A percentile compares a stretch with the other conserved stretches of the same genome.
These are phyloP conservation scores for Hypoxylon sp. DNA, from an alignment of 2,329 filamentous ascomycete species.

Conservation along the genomic window DNA sequence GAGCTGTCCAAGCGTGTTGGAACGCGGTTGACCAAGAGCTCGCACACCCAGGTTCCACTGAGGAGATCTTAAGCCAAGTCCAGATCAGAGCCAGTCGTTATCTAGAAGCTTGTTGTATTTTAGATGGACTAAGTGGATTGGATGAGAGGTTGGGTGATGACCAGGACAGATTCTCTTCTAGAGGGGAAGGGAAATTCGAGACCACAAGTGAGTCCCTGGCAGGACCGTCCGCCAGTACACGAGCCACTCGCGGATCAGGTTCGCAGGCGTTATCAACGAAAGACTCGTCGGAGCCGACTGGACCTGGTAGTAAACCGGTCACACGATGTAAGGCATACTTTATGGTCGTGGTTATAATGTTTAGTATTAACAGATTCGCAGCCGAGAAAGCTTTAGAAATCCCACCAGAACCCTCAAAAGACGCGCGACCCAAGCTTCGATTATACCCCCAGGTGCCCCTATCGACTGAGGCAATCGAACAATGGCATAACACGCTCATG, in stretches of 20 bases:
- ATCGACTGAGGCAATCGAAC: slow-evolving; percentile 73
- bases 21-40: slow-evolving; percentile 76
- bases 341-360: slow-evolving; percentile 17
- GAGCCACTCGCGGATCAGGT: slow-evolving; percentile 23
- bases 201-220: slow-evolving; percentile 33
- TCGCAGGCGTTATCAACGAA: slow-evolving; percentile 30
- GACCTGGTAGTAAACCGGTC: slow-evolving; percentile 25
- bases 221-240: slow-evolving; percentile 38
- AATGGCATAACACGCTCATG: slow-evolving; percentile 80
- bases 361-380: slow-evolving; percentile 35
- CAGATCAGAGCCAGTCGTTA: slow-evolving; percentile 71
- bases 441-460: slow-evolving; percentile 73
- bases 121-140: slow-evolving; percentile 71
- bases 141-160: slow-evolving; percentile 69
- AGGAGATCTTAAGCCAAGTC: slow-evolving; percentile 67
- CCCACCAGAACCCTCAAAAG: slow-evolving; percentile 41
- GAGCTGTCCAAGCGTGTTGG: slow-evolving; percentile 80
- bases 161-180: slow-evolving; percentile 40
- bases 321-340: slow-evolving; percentile 36
- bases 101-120: slow-evolving; percentile 72
- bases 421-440: slow-evolving; percentile 62
- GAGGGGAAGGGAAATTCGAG: slow-evolving; percentile 19
- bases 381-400: slow-evolving; percentile 34
- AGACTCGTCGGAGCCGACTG: slow-evolving; percentile 28
- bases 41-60: slow-evolving; percentile 61